Evolutionary conservation across 2,329 filamentous ascomycete species (phyloP), one percentile per base, ranked within the genome.

Genomic region (Talaromyces sp.): DNA sequence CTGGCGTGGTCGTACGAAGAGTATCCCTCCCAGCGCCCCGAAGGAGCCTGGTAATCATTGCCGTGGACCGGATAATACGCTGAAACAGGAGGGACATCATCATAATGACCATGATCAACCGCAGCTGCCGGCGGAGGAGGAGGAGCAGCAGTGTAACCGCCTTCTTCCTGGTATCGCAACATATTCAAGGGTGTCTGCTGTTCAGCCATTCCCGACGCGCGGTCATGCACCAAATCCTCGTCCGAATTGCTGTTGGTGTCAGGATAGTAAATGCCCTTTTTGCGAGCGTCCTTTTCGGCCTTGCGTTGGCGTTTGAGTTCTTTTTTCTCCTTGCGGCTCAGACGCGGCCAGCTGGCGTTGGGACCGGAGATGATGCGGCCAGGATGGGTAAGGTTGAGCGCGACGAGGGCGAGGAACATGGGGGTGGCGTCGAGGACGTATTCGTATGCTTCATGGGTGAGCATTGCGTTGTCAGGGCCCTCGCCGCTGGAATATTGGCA

Each of bases 401-500:
- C 61, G 3, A 75, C 21, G 64, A 81, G 61, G 29, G 78, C 70
- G 14, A 85, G 53, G 38, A 81, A 72, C 80, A 87, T 86, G 1
- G 84, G 83, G 1, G 81, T 68, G 0, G 81, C 81, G 66, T 87
- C 84, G 58, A 77, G 79, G 2, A 69, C 68, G 58, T 81, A 82
- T 24, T 79, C 76, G 67, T 83, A 87, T 2, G 67, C 75, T 64
- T 88, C 82, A 59, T 89, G 78, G 65, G 87, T 88, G 9, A 88
- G 78, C 59, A 89, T 78, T 38, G 86, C 72, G 66, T 88, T 85
- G 69, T 87, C 88, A 1, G 85, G 82, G 4, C 76, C 72, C 8
- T 75, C 77, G 9, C 73, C 70, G 19, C 88, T 76, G 0, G 77
- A 74, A 12, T 85, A 88, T 68, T 88, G 83, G 56, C 77, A 70